Evolutionary conservation across 768 basidiomycete species (phyloP).

Genomic region (Leccinum subgranulosum): DNA sequence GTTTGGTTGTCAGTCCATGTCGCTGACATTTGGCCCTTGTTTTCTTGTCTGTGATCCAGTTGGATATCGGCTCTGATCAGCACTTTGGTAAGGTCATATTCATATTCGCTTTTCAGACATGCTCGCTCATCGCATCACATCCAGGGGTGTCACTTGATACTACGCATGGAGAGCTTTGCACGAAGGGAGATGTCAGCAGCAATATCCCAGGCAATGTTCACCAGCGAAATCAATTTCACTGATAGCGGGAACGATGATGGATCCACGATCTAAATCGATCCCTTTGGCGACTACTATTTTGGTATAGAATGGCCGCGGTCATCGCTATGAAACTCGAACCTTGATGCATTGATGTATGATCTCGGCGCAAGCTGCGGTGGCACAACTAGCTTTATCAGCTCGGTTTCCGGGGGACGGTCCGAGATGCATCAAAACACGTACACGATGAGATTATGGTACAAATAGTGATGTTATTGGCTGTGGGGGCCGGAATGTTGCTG

Average conservation of each 20-base stretch:
- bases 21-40: slow-evolving; percentile 1
- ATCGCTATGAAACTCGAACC: neutral
- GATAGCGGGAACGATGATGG: neutral
- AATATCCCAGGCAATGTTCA: slow-evolving; percentile 1
- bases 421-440: neutral
- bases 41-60: slow-evolving; percentile 1
- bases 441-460: neutral
- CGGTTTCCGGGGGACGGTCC: neutral
- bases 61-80: slow-evolving; percentile 14
- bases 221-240: slow-evolving; percentile 8
- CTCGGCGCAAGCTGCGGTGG: neutral
- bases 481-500: neutral
- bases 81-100: slow-evolving; percentile 6
- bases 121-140: neutral
- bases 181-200: neutral
- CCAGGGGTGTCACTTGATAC: slow-evolving; percentile 26
- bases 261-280: neutral
- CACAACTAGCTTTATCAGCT: neutral
- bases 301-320: neutral
- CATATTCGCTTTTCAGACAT: neutral
- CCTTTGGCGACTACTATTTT: neutral
- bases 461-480: neutral
- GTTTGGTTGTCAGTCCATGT: neutral
- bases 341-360: neutral
- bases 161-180: slow-evolving; percentile 22